Evolutionary conservation across 768 basidiomycete species (phyloP).

Genomic region (Mycena leptocephala): DNA sequence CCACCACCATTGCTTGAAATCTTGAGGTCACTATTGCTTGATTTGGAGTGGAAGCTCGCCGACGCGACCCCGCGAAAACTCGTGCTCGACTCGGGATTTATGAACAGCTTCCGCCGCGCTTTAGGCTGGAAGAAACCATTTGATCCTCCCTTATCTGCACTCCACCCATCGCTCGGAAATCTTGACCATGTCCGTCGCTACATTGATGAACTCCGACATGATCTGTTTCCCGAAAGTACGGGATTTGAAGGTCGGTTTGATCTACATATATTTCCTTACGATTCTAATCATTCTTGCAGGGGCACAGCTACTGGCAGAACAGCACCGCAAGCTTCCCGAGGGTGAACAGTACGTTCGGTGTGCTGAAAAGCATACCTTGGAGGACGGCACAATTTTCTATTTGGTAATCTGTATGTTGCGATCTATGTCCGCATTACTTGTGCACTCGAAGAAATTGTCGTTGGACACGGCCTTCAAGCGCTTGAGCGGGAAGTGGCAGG

Average conservation of each 20-base stretch:
- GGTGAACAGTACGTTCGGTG: constrained; percentile 39
- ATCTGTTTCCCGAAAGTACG: constrained; percentile 40
- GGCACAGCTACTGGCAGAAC: constrained; percentile 19
- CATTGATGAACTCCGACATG: constrained; percentile 36
- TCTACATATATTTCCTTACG: background rate
- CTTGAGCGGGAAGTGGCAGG: constrained; percentile 1
- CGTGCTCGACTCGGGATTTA: constrained; percentile 42
- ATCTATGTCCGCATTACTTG: constrained; percentile 35
- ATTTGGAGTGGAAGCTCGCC: constrained; percentile 44
- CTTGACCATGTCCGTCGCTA: constrained; percentile 40
- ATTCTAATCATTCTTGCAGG: background rate
- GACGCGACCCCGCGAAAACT: constrained; percentile 48
- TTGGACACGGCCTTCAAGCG: constrained; percentile 20
- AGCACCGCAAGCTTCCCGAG: constrained; percentile 19
- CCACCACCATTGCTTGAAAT: constrained; percentile 23
- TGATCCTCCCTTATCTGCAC: background rate
- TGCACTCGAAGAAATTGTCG: constrained; percentile 9
- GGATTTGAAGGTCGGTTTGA: constrained; percentile 41
- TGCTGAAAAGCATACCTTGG: constrained; percentile 30
- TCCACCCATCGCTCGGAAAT: constrained; percentile 27
- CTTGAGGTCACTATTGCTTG: constrained; percentile 31
- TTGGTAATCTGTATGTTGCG: constrained; percentile 44
- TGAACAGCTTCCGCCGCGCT: constrained; percentile 21
- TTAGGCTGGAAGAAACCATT: constrained; percentile 37
- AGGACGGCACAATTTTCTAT: constrained; percentile 7